phyloP scores from a whole-genome alignment of 2,329 filamentous ascomycete genomes.

The Biscogniauxia mediterranea region DNA sequence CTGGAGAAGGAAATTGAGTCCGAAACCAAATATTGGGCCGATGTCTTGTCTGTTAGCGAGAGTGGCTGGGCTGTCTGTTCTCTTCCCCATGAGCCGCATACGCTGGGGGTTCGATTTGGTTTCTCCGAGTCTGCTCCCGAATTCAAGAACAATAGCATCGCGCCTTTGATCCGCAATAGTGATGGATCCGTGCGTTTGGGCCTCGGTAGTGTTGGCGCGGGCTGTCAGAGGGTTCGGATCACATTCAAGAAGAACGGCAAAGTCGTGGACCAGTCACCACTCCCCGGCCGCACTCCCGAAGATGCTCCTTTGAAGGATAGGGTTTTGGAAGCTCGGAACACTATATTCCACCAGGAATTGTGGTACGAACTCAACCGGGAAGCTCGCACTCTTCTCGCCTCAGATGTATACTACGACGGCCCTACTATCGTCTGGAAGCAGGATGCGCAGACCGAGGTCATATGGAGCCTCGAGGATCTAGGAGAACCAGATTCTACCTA shows the following conservation, averaged over 20 bases:
- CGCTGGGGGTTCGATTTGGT: slow-evolving; percentile 83
- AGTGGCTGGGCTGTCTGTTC: slow-evolving; percentile 85
- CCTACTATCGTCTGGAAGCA: slow-evolving; percentile 56
- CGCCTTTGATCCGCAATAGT: slow-evolving; percentile 70
- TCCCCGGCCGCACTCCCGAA: slow-evolving; percentile 52
- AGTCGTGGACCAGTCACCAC: slow-evolving; percentile 55
- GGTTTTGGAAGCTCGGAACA: slow-evolving; percentile 74
- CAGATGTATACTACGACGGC: slow-evolving; percentile 65
- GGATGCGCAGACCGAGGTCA: slow-evolving; percentile 53
- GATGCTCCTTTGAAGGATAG: slow-evolving; percentile 63
- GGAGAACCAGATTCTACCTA: slow-evolving; percentile 42
- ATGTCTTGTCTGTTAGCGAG: slow-evolving; percentile 76
- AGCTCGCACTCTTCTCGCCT: slow-evolving; percentile 67
- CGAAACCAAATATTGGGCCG: slow-evolving; percentile 87
- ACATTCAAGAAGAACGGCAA: slow-evolving; percentile 58
- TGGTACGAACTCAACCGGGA: slow-evolving; percentile 89
- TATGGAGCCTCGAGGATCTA: slow-evolving; percentile 66
- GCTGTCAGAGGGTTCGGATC: slow-evolving; percentile 64
- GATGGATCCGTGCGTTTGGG: slow-evolving; percentile 78
- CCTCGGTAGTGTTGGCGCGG: slow-evolving; percentile 49
- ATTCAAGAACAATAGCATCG: slow-evolving; percentile 71
- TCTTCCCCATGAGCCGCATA: slow-evolving; percentile 69
- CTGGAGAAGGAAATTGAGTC: slow-evolving; percentile 74
- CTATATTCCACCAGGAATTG: slow-evolving; percentile 79
- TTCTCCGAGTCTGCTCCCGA: slow-evolving; percentile 70